These are phyloP conservation scores for Trypanosoma scelopori DNA, from an alignment of 208 protist genomes.

Conservation along the genomic window DNA sequence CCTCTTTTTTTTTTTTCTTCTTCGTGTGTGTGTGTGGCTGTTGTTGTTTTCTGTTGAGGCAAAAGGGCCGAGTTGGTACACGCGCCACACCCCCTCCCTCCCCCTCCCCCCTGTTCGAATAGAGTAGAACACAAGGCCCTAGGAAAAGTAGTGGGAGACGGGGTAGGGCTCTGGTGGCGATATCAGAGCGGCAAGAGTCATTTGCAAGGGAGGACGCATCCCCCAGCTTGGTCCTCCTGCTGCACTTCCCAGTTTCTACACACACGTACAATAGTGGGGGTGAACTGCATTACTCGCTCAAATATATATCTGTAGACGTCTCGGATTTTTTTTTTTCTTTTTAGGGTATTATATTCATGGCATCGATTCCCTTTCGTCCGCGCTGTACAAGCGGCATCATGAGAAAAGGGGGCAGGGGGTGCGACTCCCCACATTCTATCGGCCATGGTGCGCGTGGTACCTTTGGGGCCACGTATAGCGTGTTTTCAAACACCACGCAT, in stretches of 20 bases:
- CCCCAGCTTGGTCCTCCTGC: too few species aligned
- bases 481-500: not conserved
- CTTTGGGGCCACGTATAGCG: conserved; percentile 6
- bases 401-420: conserved; percentile 26
- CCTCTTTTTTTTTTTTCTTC: conserved; percentile 15
- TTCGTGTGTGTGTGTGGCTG: not conserved
- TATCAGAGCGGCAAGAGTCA: not conserved
- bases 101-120: conserved; percentile 1
- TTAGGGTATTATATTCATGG: not conserved
- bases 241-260: too few species aligned
- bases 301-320: too few species aligned
- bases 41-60: not conserved
- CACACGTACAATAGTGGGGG: too few species aligned
- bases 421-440: conserved; percentile 24
- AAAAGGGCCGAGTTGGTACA: conserved; percentile 1
- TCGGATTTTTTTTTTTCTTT: too few species aligned
- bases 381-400: not conserved
- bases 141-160: not conserved
- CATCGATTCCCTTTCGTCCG: conserved; percentile 2
- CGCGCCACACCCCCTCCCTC: too few species aligned
- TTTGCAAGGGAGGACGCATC: not conserved
- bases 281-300: too few species aligned
- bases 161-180: not conserved
- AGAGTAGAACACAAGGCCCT: not conserved
- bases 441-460: not conserved